Evolutionary conservation across 805 yeast genomes (phyloP).

Genomic region (Maudiozyma turicensis): DNA sequence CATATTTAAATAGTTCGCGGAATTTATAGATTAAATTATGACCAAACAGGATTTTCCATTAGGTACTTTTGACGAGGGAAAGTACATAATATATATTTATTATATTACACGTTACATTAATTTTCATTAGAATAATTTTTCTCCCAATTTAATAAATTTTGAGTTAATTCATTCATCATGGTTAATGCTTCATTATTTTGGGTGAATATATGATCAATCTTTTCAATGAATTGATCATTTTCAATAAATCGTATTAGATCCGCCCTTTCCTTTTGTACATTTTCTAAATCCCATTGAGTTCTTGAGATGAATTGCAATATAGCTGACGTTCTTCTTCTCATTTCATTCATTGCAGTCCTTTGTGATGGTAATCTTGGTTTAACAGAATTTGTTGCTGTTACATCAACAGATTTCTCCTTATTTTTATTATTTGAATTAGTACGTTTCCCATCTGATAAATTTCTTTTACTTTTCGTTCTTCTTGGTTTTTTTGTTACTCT

Average conservation of each 20-base stretch:
- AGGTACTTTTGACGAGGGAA: neutral
- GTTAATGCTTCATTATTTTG: slow-evolving; percentile 51
- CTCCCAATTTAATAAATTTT: slow-evolving; percentile 71
- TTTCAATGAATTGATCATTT: slow-evolving; percentile 31
- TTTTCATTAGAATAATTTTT: slow-evolving; percentile 37
- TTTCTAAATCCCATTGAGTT: slow-evolving; percentile 73
- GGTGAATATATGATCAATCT: slow-evolving; percentile 36
- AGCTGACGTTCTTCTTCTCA: slow-evolving; percentile 82
- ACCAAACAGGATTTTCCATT: neutral
- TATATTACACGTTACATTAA: neutral
- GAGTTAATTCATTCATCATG: slow-evolving; percentile 65
- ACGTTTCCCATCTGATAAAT: slow-evolving; percentile 7
- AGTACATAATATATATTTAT: neutral
- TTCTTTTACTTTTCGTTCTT: neutral
- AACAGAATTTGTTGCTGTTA: slow-evolving; percentile 34
- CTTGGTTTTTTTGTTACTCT: neutral
- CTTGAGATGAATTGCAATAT: slow-evolving; percentile 85
- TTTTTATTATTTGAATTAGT: neutral
- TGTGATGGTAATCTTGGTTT: slow-evolving; percentile 79
- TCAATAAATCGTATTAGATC: slow-evolving; percentile 40
- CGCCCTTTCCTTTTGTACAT: slow-evolving; percentile 54
- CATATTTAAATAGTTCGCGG: neutral
- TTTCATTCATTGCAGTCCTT: slow-evolving; percentile 66
- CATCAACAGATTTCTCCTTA: neutral
- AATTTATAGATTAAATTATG: neutral